These are phyloP conservation scores for Bolboschoenoplectus hybrid DNA, from an alignment of 202 grass and related monocot genomes.

Conservation along the genomic window DNA sequence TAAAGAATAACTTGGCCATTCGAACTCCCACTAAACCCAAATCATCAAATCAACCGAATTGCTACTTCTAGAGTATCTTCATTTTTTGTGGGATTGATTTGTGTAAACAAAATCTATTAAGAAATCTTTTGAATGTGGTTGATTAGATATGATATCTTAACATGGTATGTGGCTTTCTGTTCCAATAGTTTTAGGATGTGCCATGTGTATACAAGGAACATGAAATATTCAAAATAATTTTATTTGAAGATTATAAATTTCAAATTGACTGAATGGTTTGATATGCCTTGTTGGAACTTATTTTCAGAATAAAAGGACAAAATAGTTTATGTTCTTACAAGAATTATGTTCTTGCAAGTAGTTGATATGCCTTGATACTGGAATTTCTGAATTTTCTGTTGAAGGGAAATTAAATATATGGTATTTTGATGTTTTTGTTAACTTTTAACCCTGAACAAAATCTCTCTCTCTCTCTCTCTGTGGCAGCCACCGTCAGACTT, in stretches of 20 bases:
- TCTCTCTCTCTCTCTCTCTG: too few species aligned
- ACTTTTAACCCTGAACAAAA: too few species aligned
- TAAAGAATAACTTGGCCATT: not conserved
- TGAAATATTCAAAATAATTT: not conserved
- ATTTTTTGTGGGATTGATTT: not conserved
- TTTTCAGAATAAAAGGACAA: not conserved
- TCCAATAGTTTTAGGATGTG: not conserved
- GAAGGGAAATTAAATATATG: too few species aligned
- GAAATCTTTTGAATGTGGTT: not conserved
- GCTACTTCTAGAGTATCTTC: not conserved
- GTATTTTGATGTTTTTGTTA: too few species aligned
- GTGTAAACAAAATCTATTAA: not conserved
- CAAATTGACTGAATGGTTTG: not conserved
- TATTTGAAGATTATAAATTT: not conserved
- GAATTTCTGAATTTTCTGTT: not conserved
- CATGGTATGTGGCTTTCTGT: not conserved
- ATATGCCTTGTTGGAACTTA: not conserved
- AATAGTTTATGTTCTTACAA: not conserved
- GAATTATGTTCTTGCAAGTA: not conserved
- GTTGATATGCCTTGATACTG: not conserved
- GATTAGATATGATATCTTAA: not conserved
- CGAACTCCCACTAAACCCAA: not conserved
- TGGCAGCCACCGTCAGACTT: too few species aligned
- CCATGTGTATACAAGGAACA: not conserved
- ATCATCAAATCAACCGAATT: not conserved